Percentiles rank a stretch among this genome's conserved stretches.
Evolutionary conservation across 495 filamentous ascomycete species (phyloP).

Genomic region (Xylaria castorea): DNA sequence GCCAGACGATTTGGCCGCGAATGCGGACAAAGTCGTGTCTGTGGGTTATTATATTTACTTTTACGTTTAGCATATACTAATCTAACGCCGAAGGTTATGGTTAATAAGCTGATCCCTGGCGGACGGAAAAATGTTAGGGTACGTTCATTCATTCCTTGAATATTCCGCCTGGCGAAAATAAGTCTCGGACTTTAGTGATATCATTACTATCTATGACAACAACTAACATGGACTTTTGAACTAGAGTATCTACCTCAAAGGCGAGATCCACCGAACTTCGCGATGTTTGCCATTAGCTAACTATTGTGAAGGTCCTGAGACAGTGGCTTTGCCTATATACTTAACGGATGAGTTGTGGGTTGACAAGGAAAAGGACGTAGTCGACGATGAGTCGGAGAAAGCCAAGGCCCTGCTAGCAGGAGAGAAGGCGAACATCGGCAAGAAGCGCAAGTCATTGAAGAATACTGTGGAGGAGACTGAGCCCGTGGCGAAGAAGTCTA

Average conservation of each 20-base stretch:
- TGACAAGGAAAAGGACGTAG: constrained; percentile 73
- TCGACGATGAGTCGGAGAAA: constrained; percentile 64
- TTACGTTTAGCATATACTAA: constrained; percentile 51
- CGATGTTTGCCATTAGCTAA: constrained; percentile 3
- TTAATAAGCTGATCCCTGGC: constrained; percentile 78
- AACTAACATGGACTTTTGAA: constrained; percentile 5
- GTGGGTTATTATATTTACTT: not conserved
- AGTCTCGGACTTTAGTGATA: not conserved
- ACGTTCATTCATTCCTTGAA: not conserved
- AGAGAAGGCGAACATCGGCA: constrained; percentile 65
- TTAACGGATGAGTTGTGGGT: constrained; percentile 89
- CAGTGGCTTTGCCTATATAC: constrained; percentile 89
- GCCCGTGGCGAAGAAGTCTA: constrained; percentile 52
- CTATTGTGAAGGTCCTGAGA: constrained; percentile 63
- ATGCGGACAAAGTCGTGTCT: constrained; percentile 44
- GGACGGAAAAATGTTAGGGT: constrained; percentile 81
- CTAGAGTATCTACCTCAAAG: constrained; percentile 79
- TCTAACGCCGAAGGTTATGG: constrained; percentile 69
- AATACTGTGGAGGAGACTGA: constrained; percentile 42
- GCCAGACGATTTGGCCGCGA: constrained; percentile 77
- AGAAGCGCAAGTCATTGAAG: constrained; percentile 67
- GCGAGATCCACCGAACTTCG: not conserved
- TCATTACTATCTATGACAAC: not conserved
- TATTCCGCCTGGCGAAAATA: not conserved
- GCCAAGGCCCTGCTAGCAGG: constrained; percentile 48